Base-by-base conservation (phyloP, 495 filamentous ascomycete species). In the Aspergillus asperescens region DNA sequence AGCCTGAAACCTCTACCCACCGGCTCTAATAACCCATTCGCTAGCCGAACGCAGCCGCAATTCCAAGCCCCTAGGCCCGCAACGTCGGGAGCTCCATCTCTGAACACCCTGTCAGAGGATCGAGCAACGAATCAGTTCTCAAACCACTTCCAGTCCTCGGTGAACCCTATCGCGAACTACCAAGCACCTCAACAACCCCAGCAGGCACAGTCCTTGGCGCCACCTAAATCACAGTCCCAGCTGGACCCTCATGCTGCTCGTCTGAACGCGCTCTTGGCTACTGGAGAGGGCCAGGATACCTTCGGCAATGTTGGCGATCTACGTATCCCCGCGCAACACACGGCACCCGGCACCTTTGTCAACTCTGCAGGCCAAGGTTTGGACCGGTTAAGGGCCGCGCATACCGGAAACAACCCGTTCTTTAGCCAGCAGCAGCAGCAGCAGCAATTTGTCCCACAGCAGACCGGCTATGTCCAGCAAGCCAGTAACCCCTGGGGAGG, bases 11-110 rank as follows among this genome's bases (percentile, higher is more conserved):
- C 76, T 13, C 73, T 79, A 61, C 69, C 87, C 1, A 96, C 92
- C 20, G 92, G 92, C 43, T 96, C 92, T 0, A 98, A 96, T 73
- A 98, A 98, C 59, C 92, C 92, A 27, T 98, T 98, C 62, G 92
- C 92, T 5, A 60, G 70, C 22, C 79, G 80, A 9, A 81, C 80
- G 58, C 68, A 79, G 63, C 22, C n/a, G 8, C 39, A 42, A 10
- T 56, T 74, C 72, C 73, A 59, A 48, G 58, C 84, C 6, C 90
- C 88, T 1, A 47, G 44, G 55, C 75, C 74, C 34, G 74, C 79
- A 29, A 57, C 73, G 19, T 73, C 77, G 7, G 72, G 81, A n/a
- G 82, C 79, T 54, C 81, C 81, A 15, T 78, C 81, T 24, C 75
- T 90, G 42, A 81, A 82, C 65, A 81, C 82, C 9, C 77, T 94